Base-by-base conservation (phyloP, 2,329 filamentous ascomycete genomes). In the Gaeumannomyces sp. region DNA sequence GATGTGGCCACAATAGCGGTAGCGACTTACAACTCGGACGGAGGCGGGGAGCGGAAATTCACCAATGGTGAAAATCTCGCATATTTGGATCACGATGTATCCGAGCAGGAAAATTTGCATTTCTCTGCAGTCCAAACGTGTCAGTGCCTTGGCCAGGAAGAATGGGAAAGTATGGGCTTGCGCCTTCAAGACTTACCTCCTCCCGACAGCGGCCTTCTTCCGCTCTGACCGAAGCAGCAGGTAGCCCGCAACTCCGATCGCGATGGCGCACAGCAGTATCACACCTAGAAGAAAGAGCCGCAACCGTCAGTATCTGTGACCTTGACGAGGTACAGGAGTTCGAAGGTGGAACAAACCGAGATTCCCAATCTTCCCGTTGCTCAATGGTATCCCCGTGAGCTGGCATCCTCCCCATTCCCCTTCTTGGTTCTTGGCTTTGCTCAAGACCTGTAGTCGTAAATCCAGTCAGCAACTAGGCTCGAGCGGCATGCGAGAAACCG, bases 31-130 rank as follows among this genome's bases (percentile, higher is more conserved):
- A n/a, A 45, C 33, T 74, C 93, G 87, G 66, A 91, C 90, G 62
- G 79, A 85, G 63, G 82, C 79, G 69, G 85, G 80, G 27, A 97
- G 79, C 3, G 94, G 93, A 72, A 99, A 94, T 35, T 89, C 91
- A 70, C 95, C 95, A 50, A 98, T 88, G 0, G 93, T 93, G 79
- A 99, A 97, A 72, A 99, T 97, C 76, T 98, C 95, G 78, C 93
- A 97, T 72, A 99, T 91, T 71, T 91, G 88, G 67, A 98, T 88
- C 66, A 98, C 78, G 65, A 96, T 89, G 76, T 92, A 99, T 62
- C 90, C 89, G 58, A 91, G 68, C 62, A 99, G 85, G 79, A 99
- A 98, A 45, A 97, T 73, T 82, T 99, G 95, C 86, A 99, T 98
- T 78, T 99, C 95, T 76, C 95, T 96, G 73, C 65, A 64, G 2